These are phyloP conservation scores for Insectozyma bohioensis DNA, from an alignment of 1,139 yeast genomes.

Conservation along the genomic window DNA sequence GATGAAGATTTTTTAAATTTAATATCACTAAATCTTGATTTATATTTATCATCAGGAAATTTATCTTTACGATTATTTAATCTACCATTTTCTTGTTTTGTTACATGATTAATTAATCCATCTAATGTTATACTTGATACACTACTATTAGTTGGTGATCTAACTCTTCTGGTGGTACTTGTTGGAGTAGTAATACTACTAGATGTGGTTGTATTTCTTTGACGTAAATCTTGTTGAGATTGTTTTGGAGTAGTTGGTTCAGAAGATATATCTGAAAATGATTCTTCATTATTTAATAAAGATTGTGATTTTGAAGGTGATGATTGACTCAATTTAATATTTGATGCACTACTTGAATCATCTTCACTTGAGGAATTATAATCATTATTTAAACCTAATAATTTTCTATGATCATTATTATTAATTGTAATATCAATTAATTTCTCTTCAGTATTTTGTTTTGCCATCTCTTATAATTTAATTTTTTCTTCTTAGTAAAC, in stretches of 20 bases:
- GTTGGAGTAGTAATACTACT: not conserved
- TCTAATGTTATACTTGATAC: conserved; percentile 8
- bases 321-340: conserved; percentile 2
- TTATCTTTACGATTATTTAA: conserved; percentile 8
- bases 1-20: conserved; percentile 22
- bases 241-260: conserved; percentile 3
- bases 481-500: no score
- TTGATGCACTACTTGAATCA: conserved; percentile 4
- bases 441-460: conserved; percentile 10
- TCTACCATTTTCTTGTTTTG: conserved; percentile 10
- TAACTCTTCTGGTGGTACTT: no score
- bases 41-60: conserved; percentile 11
- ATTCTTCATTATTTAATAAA: not conserved
- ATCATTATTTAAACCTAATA: conserved; percentile 21
- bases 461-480: no score
- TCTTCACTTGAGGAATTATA: conserved; percentile 14
- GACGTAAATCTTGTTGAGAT: not conserved
- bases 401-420: conserved; percentile 17
- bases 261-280: conserved; percentile 1
- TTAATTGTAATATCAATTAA: conserved; percentile 17
- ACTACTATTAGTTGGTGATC: no score
- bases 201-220: not conserved
- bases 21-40: conserved; percentile 15
- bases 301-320: conserved; percentile 1
- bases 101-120: conserved; percentile 8